Percentiles rank a stretch among this genome's conserved stretches.
phyloP scores from a whole-genome alignment of 176 grass and related monocot species.

The Zea mays region DNA sequence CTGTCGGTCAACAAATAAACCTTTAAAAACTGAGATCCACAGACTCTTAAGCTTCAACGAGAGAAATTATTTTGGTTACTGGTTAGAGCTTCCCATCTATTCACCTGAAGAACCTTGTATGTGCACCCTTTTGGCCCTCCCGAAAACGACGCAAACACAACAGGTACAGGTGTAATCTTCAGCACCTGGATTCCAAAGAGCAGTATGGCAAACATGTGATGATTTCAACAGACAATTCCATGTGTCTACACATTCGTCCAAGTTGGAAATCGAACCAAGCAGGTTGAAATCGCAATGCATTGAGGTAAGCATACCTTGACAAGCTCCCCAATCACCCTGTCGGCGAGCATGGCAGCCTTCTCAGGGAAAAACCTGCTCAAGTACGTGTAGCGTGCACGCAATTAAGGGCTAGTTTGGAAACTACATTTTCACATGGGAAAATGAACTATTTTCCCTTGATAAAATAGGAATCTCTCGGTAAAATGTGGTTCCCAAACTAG shows the following conservation, averaged over 20 bases:
- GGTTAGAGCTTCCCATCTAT: background rate
- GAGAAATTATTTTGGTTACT: slow-evolving; percentile 22
- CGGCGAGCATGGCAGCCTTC: slow-evolving; percentile 73
- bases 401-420: too few species aligned
- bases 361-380: slow-evolving; percentile 77
- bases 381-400: background rate
- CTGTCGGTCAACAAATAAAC: slow-evolving; percentile 42
- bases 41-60: background rate
- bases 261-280: background rate
- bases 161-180: slow-evolving; percentile 57
- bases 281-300: background rate
- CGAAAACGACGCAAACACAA: slow-evolving; percentile 83
- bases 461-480: too few species aligned
- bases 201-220: background rate
- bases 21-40: slow-evolving; percentile 21
- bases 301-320: slow-evolving; percentile 52
- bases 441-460: too few species aligned
- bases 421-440: too few species aligned
- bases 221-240: background rate
- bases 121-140: slow-evolving; percentile 92
- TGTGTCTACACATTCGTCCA: background rate
- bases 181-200: slow-evolving; percentile 60
- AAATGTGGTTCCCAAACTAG: too few species aligned
- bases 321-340: slow-evolving; percentile 70
- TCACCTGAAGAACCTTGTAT: slow-evolving; percentile 94